These are phyloP conservation scores for Schizosaccharomyces octosporus DNA, from an alignment of 805 yeast genomes.

Conservation along the genomic window DNA sequence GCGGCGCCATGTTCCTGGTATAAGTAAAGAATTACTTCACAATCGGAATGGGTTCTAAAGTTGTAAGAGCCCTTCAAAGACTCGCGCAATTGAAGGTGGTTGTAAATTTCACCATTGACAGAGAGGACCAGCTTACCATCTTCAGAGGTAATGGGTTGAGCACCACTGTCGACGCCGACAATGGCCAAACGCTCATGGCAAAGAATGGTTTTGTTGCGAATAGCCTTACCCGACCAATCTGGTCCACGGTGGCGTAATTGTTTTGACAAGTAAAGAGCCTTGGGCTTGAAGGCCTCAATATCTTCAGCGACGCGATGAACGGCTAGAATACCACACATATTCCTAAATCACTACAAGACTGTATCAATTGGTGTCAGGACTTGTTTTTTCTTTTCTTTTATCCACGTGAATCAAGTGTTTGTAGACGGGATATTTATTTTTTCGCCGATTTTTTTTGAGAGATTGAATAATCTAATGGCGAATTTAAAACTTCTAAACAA, in stretches of 20 bases:
- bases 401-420: too few species aligned
- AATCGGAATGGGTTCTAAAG: slow-evolving; percentile 73
- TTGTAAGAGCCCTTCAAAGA: slow-evolving; percentile 39
- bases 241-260: slow-evolving; percentile 93
- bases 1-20: slow-evolving; percentile 67
- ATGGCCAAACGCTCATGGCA: slow-evolving; percentile 74
- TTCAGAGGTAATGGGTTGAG: slow-evolving; percentile 76
- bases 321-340: slow-evolving; percentile 1
- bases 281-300: slow-evolving; percentile 13
- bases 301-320: slow-evolving; percentile 1
- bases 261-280: slow-evolving; percentile 5
- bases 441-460: too few species aligned
- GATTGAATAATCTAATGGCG: too few species aligned
- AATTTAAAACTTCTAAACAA: too few species aligned
- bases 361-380: not conserved
- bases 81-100: slow-evolving; percentile 74
- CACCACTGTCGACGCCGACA: slow-evolving; percentile 90
- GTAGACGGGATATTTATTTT: too few species aligned
- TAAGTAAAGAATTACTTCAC: slow-evolving; percentile 92
- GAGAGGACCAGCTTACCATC: slow-evolving; percentile 53
- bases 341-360: not conserved
- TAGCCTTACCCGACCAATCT: slow-evolving; percentile 86
- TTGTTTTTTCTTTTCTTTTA: not conserved
- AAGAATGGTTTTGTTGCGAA: slow-evolving; percentile 52
- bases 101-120: slow-evolving; percentile 95